Percentiles rank a stretch among this genome's conserved stretches.
Evolutionary conservation across 805 yeast species (phyloP).

Genomic region (Metschnikowia arizonensis): DNA sequence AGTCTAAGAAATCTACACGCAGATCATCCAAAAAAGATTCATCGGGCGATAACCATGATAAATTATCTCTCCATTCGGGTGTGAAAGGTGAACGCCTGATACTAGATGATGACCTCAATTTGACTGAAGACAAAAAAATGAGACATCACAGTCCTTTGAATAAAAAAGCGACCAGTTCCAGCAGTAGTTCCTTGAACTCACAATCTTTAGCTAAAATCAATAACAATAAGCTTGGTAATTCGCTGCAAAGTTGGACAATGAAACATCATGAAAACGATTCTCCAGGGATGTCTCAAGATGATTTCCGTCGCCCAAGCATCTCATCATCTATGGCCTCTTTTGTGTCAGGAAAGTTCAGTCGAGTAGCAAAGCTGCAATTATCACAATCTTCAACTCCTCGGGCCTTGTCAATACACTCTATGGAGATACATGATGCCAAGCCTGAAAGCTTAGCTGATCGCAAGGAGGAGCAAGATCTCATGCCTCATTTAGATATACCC

Average conservation of each 20-base stretch:
- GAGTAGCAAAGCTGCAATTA: conserved; percentile 1
- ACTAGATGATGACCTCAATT: not conserved
- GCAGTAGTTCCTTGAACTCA: conserved; percentile 1
- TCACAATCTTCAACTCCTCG: conserved; percentile 2
- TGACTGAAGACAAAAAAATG: not conserved
- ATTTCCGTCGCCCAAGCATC: conserved; percentile 3
- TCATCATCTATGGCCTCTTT: conserved; percentile 4
- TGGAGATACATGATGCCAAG: not conserved
- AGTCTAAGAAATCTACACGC: conserved; percentile 13
- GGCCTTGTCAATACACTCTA: not conserved
- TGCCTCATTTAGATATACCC: not conserved
- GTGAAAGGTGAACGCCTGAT: not conserved
- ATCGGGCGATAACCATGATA: conserved; percentile 1
- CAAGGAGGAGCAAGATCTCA: not conserved
- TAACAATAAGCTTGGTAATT: not conserved
- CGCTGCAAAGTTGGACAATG: not conserved
- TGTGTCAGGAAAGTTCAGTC: conserved; percentile 4
- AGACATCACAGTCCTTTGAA: not conserved
- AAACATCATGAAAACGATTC: not conserved
- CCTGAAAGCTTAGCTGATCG: not conserved
- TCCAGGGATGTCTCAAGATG: not conserved
- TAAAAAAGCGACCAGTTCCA: not conserved
- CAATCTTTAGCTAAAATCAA: not conserved
- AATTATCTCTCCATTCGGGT: not conserved
- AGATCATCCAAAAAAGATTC: conserved; percentile 1